phyloP scores from a whole-genome alignment of 2,329 filamentous ascomycete genomes.

The Colletotrichum incanum region DNA sequence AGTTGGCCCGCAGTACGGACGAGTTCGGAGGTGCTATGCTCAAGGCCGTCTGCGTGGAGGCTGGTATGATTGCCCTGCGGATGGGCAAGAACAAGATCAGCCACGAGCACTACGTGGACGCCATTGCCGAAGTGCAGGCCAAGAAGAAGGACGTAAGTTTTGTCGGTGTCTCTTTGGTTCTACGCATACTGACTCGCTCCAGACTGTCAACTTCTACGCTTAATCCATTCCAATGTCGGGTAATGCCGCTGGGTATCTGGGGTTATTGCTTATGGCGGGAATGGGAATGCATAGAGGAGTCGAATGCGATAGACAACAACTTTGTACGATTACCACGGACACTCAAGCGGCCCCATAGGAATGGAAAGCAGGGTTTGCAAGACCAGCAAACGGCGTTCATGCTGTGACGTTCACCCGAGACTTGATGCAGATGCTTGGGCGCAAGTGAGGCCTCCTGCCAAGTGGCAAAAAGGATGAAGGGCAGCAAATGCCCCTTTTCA shows the following conservation, averaged over 20 bases:
- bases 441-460: slow-evolving; percentile 35
- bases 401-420: background rate
- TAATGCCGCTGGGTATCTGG: slow-evolving; percentile 35
- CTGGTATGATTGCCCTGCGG: slow-evolving; percentile 97
- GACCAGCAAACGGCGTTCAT: background rate
- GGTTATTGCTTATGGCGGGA: slow-evolving; percentile 39
- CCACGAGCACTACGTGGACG: slow-evolving; percentile 99
- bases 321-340: slow-evolving; percentile 44
- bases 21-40: slow-evolving; percentile 98
- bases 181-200: slow-evolving; percentile 46
- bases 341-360: slow-evolving; percentile 40
- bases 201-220: slow-evolving; percentile 73
- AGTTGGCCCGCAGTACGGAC: slow-evolving; percentile 95
- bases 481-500: slow-evolving; percentile 9
- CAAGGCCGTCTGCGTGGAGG: slow-evolving; percentile 98
- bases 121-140: slow-evolving; percentile 94
- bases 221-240: slow-evolving; percentile 49
- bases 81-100: slow-evolving; percentile 96
- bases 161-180: background rate
- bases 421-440: background rate
- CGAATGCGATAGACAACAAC: slow-evolving; percentile 43
- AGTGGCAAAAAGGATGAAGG: slow-evolving; percentile 24
- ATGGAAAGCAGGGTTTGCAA: slow-evolving; percentile 39
- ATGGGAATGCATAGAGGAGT: slow-evolving; percentile 42
- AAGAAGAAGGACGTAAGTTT: slow-evolving; percentile 90